Conservation (phyloP, 202 grass and related monocot species). For the Hordeum pubiflorum region DNA sequence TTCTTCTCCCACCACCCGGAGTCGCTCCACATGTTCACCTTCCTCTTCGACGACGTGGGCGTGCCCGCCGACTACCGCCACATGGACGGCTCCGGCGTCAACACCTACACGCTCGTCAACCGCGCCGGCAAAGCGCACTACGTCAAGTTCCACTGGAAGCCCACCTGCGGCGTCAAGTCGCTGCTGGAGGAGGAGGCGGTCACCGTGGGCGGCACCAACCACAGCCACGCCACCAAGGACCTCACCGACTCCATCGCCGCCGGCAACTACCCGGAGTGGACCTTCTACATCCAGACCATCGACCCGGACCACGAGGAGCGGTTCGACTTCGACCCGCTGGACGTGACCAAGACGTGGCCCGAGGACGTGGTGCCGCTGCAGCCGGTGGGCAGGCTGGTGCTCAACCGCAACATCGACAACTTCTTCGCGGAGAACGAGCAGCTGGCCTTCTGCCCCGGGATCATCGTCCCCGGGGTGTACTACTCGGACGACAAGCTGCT, state of each 20-base stretch:
- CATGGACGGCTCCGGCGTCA: slow-evolving; percentile 98
- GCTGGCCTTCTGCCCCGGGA: slow-evolving; percentile 78
- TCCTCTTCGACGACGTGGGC: slow-evolving; percentile 89
- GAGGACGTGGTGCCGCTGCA: slow-evolving; percentile 84
- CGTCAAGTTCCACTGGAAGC: slow-evolving; percentile 98
- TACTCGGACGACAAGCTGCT: slow-evolving; percentile 99
- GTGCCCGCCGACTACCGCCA: slow-evolving; percentile 92
- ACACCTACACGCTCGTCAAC: slow-evolving; percentile 85
- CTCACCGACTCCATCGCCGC: slow-evolving; percentile 74
- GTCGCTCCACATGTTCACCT: slow-evolving; percentile 92
- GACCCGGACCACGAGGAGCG: slow-evolving; percentile 63
- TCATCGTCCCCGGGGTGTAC: slow-evolving; percentile 82
- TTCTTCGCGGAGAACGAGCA: slow-evolving; percentile 99
- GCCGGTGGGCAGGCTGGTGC: slow-evolving; percentile 75
- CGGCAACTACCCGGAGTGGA: slow-evolving; percentile 94
- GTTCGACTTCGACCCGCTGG: slow-evolving; percentile 86
- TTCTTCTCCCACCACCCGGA: slow-evolving; percentile 99
- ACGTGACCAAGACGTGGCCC: slow-evolving; percentile 96
- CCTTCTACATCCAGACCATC: slow-evolving; percentile 72
- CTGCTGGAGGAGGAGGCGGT: slow-evolving; percentile 81
- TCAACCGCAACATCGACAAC: slow-evolving; percentile 94
- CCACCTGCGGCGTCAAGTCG: slow-evolving; percentile 79
- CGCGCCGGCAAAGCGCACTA: slow-evolving; percentile 68
- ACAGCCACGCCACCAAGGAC: slow-evolving; percentile 97
- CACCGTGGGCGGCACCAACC: slow-evolving; percentile 77